These are phyloP conservation scores for Pelargonium cotyledonis DNA, from an alignment of 441 rosid species.

Conservation along the genomic window DNA sequence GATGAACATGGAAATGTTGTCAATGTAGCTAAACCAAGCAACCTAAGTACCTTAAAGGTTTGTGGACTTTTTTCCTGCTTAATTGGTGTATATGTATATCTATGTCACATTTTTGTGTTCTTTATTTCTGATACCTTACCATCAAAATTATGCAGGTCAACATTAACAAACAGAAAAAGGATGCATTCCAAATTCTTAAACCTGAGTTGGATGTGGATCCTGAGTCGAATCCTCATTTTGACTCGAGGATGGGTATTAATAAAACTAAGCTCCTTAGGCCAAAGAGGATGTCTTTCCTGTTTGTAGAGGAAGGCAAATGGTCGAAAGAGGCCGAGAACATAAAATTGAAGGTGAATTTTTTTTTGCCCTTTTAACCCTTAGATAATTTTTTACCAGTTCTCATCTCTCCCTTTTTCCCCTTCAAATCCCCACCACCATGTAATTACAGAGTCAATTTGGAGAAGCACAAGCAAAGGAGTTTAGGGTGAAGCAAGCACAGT, in stretches of 20 bases:
- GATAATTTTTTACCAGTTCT: no score
- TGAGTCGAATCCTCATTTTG: conserved; percentile 71
- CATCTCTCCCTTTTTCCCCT: no score
- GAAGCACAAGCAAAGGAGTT: conserved; percentile 85
- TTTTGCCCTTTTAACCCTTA: background rate
- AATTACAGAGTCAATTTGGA: conserved; percentile 72
- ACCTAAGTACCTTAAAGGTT: conserved; percentile 93
- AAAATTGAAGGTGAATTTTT: conserved; percentile 51
- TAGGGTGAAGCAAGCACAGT: conserved; percentile 82
- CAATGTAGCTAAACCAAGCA: conserved; percentile 73
- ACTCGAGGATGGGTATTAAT: conserved; percentile 75
- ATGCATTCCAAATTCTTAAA: conserved; percentile 90
- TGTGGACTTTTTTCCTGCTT: conserved; percentile 8
- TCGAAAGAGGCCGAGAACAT: conserved; percentile 74
- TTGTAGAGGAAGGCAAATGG: conserved; percentile 98
- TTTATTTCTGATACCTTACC: conserved; percentile 5
- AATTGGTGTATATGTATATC: background rate
- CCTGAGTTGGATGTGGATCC: conserved; percentile 84
- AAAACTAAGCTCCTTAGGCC: conserved; percentile 77
- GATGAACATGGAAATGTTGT: conserved; percentile 91
- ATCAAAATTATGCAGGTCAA: conserved; percentile 57
- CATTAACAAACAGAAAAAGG: conserved; percentile 91
- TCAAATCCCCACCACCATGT: no score
- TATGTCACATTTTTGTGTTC: background rate
- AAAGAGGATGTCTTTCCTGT: conserved; percentile 72